Percentiles rank a stretch among this genome's conserved stretches.
Conservation (phyloP, 1,139 yeast species). For the Zygoascus hellenicus region DNA sequence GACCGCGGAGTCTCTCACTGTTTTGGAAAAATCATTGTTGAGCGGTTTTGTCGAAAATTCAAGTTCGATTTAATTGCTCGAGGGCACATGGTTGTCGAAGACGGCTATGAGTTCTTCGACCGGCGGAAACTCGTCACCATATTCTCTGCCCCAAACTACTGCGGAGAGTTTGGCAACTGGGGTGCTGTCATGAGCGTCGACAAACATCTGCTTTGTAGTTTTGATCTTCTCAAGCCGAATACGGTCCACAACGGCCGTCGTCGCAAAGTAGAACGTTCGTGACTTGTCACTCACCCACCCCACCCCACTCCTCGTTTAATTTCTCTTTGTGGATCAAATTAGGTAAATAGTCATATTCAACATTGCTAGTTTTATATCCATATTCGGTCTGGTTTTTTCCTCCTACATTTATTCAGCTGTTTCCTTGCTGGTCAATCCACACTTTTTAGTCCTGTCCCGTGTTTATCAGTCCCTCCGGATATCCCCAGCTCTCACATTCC, state of each 20-base stretch:
- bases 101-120: constrained; percentile 83
- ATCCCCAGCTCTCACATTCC: too few species aligned
- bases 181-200: constrained; percentile 89
- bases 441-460: too few species aligned
- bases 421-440: too few species aligned
- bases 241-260: neutral
- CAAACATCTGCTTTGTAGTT: constrained; percentile 68
- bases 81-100: constrained; percentile 93
- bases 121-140: constrained; percentile 73
- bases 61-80: constrained; percentile 75
- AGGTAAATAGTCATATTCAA: too few species aligned
- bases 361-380: too few species aligned
- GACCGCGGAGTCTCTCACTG: constrained; percentile 85
- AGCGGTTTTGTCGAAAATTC: constrained; percentile 60
- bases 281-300: too few species aligned
- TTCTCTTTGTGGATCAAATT: too few species aligned
- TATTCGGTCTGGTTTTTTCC: too few species aligned
- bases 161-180: constrained; percentile 88
- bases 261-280: neutral
- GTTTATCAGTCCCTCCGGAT: too few species aligned
- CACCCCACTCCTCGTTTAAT: too few species aligned
- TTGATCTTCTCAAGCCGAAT: constrained; percentile 69
- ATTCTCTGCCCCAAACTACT: constrained; percentile 83
- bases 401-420: too few species aligned
- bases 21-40: constrained; percentile 69